phyloP scores from a whole-genome alignment of 177 flowering plant genomes.

The Telopea speciosissima region DNA sequence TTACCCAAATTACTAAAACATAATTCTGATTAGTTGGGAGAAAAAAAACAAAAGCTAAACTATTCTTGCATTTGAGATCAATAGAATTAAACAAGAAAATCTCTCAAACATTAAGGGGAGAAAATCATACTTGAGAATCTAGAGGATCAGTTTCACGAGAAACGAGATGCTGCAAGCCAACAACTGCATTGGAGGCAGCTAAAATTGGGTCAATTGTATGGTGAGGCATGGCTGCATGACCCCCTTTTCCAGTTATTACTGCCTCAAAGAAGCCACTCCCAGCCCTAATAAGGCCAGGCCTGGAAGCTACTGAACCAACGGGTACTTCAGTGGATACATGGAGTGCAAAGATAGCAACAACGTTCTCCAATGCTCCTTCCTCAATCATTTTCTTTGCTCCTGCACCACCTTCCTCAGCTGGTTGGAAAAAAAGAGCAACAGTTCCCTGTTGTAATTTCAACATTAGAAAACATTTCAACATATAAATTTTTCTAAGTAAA shows the following conservation, averaged over 20 bases:
- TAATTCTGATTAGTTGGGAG: too few relatives aligned
- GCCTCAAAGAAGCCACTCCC: slow-evolving; percentile 31
- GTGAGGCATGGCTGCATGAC: slow-evolving; percentile 49
- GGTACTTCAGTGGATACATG: slow-evolving; percentile 29
- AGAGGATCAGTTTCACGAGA: slow-evolving; percentile 48
- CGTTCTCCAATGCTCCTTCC: slow-evolving; percentile 31
- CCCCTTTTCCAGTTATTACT: slow-evolving; percentile 37
- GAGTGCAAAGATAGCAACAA: slow-evolving; percentile 34
- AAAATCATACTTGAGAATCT: slow-evolving; percentile 21
- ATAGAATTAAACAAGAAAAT: neutral
- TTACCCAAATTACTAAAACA: too few relatives aligned
- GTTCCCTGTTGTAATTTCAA: slow-evolving; percentile 50
- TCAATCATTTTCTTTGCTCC: slow-evolving; percentile 47
- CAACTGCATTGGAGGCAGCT: slow-evolving; percentile 34
- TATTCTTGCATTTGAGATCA: neutral
- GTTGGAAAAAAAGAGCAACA: slow-evolving; percentile 49
- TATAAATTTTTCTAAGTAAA: too few relatives aligned
- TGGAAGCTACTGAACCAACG: slow-evolving; percentile 29
- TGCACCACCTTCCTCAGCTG: slow-evolving; percentile 42
- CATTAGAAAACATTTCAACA: too few relatives aligned
- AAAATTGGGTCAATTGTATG: slow-evolving; percentile 38
- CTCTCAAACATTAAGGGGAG: neutral
- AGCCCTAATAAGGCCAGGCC: slow-evolving; percentile 39
- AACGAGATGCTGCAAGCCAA: slow-evolving; percentile 43
- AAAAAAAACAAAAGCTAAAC: neutral